Evolutionary conservation across 805 yeast genomes (phyloP), one percentile per base, ranked within the genome.

Genomic region (Kuraishia cidri): DNA sequence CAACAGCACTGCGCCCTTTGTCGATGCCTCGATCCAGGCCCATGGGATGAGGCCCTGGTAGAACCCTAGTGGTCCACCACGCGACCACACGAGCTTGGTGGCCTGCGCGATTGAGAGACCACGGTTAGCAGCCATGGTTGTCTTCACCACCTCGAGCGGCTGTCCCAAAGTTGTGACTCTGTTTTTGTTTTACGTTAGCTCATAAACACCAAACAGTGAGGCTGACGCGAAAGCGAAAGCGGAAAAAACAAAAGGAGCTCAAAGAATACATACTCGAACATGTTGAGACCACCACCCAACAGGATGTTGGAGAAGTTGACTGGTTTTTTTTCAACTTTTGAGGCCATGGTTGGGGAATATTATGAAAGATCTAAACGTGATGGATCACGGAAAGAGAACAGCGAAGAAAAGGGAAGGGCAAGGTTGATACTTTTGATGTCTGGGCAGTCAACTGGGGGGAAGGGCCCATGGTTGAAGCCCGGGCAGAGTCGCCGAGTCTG

Each of bases 11-110:
- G 97, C 97, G 56, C 98, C 98, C 58, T 92, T 92, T 24, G 98
- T 92, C n/a, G 95, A 83, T 7, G 96, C 98, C 60, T 90, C 98
- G 46, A 92, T 83, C 97, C 97, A 88, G 5, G 97, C 98, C 98
- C 98, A 92, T 30, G 98, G 98, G 43, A 90, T 88, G 53, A 92
- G 69, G 21, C 98, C 98, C 59, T 92, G 98, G 62, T 88, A 92
- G 63, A 88, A 92, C 0, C 97, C 98, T 19, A 73, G 53, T 12
- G 80, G 48, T 33, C 98, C 98, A 43, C 98, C 98, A 50, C 98
- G 76, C 11, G 92, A 70, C 92, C 94, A 86, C 40, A 92, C 88
- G 26, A 75, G 67, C 37, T 69, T 69, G 33, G 79, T 68, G 18
- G 95, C 84, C 44, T 76, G 76, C 8, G 73, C 44, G 40, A 92